Evolutionary conservation across 352 stramenopile species (phyloP).

Genomic region (Pythium brachiatum): DNA sequence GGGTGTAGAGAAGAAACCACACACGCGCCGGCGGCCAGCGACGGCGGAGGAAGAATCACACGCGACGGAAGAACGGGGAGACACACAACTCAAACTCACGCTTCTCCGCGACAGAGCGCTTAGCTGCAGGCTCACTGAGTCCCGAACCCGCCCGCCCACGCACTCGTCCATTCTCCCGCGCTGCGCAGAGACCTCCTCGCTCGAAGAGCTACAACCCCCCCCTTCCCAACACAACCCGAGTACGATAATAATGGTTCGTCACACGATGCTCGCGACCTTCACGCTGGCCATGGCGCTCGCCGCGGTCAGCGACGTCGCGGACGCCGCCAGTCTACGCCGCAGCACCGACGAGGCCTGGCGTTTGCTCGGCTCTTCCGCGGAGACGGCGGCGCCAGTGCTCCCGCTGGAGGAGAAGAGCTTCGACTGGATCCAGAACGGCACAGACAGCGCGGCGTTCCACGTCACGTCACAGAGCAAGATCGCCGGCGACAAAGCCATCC

Average conservation of each 20-base stretch:
- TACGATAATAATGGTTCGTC: conserved; percentile 15
- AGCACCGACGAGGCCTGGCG: conserved; percentile 20
- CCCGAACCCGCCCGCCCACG: not conserved
- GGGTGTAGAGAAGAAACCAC: conserved; percentile 15
- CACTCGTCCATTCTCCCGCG: not conserved
- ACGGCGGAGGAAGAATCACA: not conserved
- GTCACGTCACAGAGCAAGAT: conserved; percentile 53
- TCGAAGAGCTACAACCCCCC: too few species aligned
- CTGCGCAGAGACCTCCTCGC: too few species aligned
- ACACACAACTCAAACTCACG: conserved; percentile 1
- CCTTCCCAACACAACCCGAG: not conserved
- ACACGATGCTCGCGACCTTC: conserved; percentile 14
- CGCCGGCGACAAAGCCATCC: conserved; percentile 55
- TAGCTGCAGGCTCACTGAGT: not conserved
- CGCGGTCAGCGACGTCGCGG: conserved; percentile 1
- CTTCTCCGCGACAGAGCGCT: not conserved
- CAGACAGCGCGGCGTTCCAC: conserved; percentile 25
- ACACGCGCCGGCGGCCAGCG: not conserved
- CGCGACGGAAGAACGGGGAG: not conserved
- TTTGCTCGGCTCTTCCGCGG: conserved; percentile 4
- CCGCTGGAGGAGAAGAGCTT: conserved; percentile 39
- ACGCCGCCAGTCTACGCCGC: conserved; percentile 13
- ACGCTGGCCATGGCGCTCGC: conserved; percentile 1
- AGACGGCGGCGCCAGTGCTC: not conserved
- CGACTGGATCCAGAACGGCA: conserved; percentile 32